Percentiles rank a stretch among this genome's conserved stretches.
These are phyloP conservation scores for Microsporum ferrugineum DNA, from an alignment of 2,329 filamentous ascomycete species.

Conservation along the genomic window DNA sequence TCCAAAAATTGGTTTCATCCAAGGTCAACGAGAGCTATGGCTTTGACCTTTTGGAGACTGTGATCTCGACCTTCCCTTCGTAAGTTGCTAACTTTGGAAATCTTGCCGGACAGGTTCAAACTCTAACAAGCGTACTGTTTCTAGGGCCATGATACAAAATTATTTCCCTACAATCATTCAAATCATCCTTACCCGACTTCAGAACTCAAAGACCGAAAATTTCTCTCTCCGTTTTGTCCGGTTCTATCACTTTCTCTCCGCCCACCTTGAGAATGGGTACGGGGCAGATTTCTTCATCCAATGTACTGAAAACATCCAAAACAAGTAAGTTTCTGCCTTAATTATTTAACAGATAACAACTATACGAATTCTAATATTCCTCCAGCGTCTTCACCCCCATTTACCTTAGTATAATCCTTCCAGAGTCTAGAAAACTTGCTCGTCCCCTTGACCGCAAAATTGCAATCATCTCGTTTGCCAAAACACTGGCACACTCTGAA, in stretches of 20 bases:
- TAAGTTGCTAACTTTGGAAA: constrained; percentile 36
- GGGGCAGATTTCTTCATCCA: constrained; percentile 87
- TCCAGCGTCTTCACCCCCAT: constrained; percentile 57
- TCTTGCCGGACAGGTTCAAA: background rate
- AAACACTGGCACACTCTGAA: constrained; percentile 75
- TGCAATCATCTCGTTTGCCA: constrained; percentile 84
- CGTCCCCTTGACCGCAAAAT: constrained; percentile 84
- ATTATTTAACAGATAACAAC: background rate
- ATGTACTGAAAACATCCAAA: constrained; percentile 70
- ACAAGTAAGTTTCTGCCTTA: constrained; percentile 37
- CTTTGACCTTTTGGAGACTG: constrained; percentile 79
- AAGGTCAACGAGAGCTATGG: constrained; percentile 78
- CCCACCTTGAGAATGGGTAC: constrained; percentile 65
- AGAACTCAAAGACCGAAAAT: constrained; percentile 66
- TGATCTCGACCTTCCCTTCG: constrained; percentile 61
- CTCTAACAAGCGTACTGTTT: constrained; percentile 2
- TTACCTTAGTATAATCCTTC: constrained; percentile 77
- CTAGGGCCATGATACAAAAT: constrained; percentile 52
- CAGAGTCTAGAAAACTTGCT: constrained; percentile 76
- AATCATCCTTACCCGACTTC: constrained; percentile 63
- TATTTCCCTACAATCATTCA: constrained; percentile 73
- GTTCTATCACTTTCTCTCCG: constrained; percentile 87
- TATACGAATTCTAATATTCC: constrained; percentile 10
- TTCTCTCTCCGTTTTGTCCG: constrained; percentile 80
- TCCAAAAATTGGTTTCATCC: constrained; percentile 72